A percentile compares a stretch with the other conserved stretches of the same genome.
Evolutionary conservation across 345 rosid genomes (phyloP).

Genomic region (Aquilaria yunnanensis): DNA sequence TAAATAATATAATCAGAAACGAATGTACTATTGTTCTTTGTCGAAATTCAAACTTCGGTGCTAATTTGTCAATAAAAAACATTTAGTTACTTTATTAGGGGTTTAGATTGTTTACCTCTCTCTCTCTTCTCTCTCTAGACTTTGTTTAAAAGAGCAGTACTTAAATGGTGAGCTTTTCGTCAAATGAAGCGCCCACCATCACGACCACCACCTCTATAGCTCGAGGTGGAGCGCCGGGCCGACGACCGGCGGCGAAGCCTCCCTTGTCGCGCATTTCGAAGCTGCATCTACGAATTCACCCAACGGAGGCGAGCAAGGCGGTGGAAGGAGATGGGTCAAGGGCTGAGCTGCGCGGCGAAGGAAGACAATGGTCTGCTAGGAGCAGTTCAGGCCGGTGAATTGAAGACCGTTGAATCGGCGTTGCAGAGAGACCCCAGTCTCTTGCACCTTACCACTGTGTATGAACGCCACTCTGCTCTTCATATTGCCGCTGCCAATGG

Average conservation of each 20-base stretch:
- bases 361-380: slow-evolving; percentile 64
- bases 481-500: slow-evolving; percentile 97
- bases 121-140: background rate
- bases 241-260: slow-evolving; percentile 37
- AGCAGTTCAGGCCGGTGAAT: slow-evolving; percentile 75
- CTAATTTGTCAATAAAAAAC: background rate
- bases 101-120: too few species aligned
- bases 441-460: slow-evolving; percentile 44
- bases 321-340: slow-evolving; percentile 72
- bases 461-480: slow-evolving; percentile 83
- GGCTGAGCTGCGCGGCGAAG: slow-evolving; percentile 67
- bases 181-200: slow-evolving; percentile 13
- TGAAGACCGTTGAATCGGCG: slow-evolving; percentile 37
- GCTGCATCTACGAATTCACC: background rate
- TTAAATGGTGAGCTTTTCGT: slow-evolving; percentile 32
- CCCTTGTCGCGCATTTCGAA: background rate
- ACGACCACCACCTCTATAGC: slow-evolving; percentile 22
- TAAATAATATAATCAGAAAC: too few species aligned
- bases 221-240: slow-evolving; percentile 34
- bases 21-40: too few species aligned
- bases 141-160: slow-evolving; percentile 10
- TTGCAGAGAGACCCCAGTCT: slow-evolving; percentile 52
- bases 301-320: background rate
- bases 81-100: background rate
- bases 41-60: too few species aligned